These are phyloP conservation scores for Gossypium australe DNA, from an alignment of 345 rosid genomes.

Conservation along the genomic window DNA sequence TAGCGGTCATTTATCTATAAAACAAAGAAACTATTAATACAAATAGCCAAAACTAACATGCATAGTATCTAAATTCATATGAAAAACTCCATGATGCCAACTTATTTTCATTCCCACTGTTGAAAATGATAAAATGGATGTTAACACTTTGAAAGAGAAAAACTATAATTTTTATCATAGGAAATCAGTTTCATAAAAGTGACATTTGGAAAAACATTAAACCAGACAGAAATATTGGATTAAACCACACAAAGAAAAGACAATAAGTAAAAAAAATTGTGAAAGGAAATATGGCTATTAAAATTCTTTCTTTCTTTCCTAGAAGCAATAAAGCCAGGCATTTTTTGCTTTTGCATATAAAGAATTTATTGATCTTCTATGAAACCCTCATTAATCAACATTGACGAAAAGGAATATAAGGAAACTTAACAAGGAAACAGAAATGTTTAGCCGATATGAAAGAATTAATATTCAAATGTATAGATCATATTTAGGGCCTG, in stretches of 20 bases:
- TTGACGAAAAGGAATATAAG: background rate
- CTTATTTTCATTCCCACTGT: background rate
- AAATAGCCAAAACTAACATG: background rate
- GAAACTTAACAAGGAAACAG: background rate
- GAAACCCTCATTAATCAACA: background rate
- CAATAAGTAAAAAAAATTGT: background rate
- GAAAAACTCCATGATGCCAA: background rate
- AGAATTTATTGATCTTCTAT: background rate
- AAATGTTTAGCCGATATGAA: background rate
- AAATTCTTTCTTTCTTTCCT: background rate
- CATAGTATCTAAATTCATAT: background rate
- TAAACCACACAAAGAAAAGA: background rate
- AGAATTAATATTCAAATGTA: background rate
- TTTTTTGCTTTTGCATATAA: background rate
- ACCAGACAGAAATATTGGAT: background rate
- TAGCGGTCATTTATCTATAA: slow-evolving; percentile 59
- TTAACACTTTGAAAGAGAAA: background rate
- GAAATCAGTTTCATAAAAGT: background rate
- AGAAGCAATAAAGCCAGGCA: background rate
- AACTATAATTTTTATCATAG: background rate
- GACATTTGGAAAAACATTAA: background rate
- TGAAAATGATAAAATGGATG: background rate
- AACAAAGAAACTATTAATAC: background rate
- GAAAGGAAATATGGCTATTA: background rate
- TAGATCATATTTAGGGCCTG: background rate